Evolutionary conservation across 2,329 filamentous ascomycete genomes (phyloP).

Genomic region (Plenodomus lindquistii): DNA sequence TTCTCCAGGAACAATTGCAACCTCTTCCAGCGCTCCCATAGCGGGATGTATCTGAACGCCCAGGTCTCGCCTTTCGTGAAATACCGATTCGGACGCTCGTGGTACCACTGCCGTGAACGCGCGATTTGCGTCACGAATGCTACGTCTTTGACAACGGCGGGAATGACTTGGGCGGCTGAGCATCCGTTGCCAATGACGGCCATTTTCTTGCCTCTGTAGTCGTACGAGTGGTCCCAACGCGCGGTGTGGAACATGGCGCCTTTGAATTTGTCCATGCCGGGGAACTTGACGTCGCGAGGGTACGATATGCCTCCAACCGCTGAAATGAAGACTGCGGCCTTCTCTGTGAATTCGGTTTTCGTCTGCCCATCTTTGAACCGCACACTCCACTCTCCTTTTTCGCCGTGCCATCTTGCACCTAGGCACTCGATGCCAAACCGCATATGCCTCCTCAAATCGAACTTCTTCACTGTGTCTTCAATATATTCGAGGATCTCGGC

Average conservation of each 20-base stretch:
- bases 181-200: constrained; percentile 50
- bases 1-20: constrained; percentile 3
- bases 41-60: not conserved
- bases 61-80: constrained; percentile 6
- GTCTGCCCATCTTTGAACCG: no score
- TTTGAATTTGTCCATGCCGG: constrained; percentile 53
- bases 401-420: no score
- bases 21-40: not conserved
- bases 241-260: constrained; percentile 58
- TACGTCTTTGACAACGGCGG: constrained; percentile 4
- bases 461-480: no score
- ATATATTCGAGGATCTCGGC: no score
- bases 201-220: constrained; percentile 55
- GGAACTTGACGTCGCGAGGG: no score
- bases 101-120: constrained; percentile 5
- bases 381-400: no score
- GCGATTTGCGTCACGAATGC: constrained; percentile 8
- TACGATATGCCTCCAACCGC: no score
- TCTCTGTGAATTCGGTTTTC: no score
- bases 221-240: constrained; percentile 52
- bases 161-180: not conserved
- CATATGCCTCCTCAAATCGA: no score
- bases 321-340: no score
- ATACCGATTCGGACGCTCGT: constrained; percentile 2
- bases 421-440: no score